Conservation (phyloP, 371 early-diverging fungal genomes). For the Lichtheimia ornata region DNA sequence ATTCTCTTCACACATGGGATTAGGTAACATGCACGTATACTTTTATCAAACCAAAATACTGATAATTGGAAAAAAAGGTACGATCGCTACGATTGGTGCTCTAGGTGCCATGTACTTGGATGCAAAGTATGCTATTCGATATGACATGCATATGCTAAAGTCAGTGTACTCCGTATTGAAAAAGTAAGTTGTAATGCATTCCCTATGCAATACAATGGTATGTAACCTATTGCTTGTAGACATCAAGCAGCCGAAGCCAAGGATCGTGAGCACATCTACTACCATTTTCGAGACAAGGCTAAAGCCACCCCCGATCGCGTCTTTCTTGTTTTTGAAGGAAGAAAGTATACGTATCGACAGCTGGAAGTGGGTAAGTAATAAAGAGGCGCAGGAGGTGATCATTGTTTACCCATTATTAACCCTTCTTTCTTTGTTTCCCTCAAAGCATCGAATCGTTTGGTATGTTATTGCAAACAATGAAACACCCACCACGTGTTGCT, state of each 20-base stretch:
- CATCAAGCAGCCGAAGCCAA: background rate
- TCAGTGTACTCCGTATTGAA: background rate
- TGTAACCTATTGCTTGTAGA: background rate
- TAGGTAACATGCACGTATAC: slow-evolving; percentile 3
- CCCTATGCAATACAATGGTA: background rate
- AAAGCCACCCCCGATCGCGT: slow-evolving; percentile 20
- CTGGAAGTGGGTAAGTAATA: slow-evolving; percentile 27
- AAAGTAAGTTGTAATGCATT: background rate
- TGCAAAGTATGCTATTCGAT: background rate
- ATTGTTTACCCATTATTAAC: background rate
- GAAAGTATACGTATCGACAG: slow-evolving; percentile 25
- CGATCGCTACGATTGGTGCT: background rate
- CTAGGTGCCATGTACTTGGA: slow-evolving; percentile 16
- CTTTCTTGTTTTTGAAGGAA: slow-evolving; percentile 28
- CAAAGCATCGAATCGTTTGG: slow-evolving; percentile 28
- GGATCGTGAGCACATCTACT: slow-evolving; percentile 23
- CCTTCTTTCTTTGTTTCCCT: background rate
- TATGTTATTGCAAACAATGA: slow-evolving; percentile 5
- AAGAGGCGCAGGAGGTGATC: too few relatives aligned
- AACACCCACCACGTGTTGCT: background rate
- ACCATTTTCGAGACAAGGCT: slow-evolving; percentile 28
- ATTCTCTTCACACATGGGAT: slow-evolving; percentile 6
- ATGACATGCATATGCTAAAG: slow-evolving; percentile 4
- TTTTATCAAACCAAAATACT: too few relatives aligned
- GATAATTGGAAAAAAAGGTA: too few relatives aligned